phyloP scores from a whole-genome alignment of 768 basidiomycete species.

The Suillus weaverae region DNA sequence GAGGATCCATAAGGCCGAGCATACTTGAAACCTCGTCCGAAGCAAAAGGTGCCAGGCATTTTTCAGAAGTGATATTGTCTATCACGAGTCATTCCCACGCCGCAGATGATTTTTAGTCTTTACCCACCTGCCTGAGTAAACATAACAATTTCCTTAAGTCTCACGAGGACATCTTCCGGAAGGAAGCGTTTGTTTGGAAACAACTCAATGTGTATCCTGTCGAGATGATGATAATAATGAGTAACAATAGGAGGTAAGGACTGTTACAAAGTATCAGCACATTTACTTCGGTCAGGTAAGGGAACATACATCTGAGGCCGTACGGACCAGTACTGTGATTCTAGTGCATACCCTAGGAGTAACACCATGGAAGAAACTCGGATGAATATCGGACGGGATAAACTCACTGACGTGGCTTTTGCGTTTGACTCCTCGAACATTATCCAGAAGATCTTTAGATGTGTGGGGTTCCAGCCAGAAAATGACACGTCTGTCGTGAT shows the following conservation, averaged over 20 bases:
- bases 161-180: background rate
- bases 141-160: conserved; percentile 7
- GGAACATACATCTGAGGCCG: background rate
- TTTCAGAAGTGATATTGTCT: conserved; percentile 42
- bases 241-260: background rate
- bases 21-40: conserved; percentile 37
- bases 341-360: conserved; percentile 7
- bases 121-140: conserved; percentile 9
- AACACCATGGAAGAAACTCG: background rate
- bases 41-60: conserved; percentile 39
- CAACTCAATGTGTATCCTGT: conserved; percentile 5
- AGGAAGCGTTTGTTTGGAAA: conserved; percentile 23
- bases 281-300: background rate
- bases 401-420: conserved; percentile 7
- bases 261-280: background rate
- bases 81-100: background rate
- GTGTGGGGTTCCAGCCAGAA: conserved; percentile 5
- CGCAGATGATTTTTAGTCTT: background rate
- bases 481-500: conserved; percentile 1
- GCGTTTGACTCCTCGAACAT: background rate
- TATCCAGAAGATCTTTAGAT: background rate
- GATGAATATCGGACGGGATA: background rate
- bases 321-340: conserved; percentile 11
- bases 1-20: conserved; percentile 26
- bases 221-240: background rate